phyloP scores from a whole-genome alignment of 805 yeast species.

The Yamadazyma akitaensis region DNA sequence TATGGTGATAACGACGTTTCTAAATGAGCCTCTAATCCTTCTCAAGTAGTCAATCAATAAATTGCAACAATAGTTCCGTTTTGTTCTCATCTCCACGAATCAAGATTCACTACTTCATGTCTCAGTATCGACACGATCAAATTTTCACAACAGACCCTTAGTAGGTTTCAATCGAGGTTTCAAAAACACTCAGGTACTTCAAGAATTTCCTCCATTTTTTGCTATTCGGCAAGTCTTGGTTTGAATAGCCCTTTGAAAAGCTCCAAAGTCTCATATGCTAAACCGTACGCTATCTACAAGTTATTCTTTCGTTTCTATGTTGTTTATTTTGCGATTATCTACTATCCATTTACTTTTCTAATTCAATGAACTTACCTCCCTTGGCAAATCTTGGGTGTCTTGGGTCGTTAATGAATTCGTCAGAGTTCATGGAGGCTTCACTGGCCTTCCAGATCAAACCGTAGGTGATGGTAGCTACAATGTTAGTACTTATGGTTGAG shows the following conservation, averaged over 20 bases:
- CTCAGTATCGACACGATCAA: too few species aligned
- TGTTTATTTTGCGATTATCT: conserved; percentile 2
- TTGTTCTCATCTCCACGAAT: too few species aligned
- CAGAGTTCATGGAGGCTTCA: conserved; percentile 63
- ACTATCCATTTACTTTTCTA: conserved; percentile 16
- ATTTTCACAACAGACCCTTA: too few species aligned
- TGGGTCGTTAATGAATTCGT: conserved; percentile 89
- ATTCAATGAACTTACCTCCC: conserved; percentile 42
- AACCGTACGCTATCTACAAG: neutral
- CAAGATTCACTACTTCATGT: too few species aligned
- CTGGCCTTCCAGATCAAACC: conserved; percentile 69
- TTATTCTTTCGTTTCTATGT: conserved; percentile 1
- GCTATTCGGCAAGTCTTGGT: too few species aligned
- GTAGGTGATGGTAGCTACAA: conserved; percentile 56
- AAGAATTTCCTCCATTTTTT: too few species aligned
- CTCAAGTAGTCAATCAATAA: too few species aligned
- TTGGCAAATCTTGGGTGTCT: conserved; percentile 85
- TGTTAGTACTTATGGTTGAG: conserved; percentile 21
- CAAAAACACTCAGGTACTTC: too few species aligned
- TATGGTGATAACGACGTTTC: too few species aligned
- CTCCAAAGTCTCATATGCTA: neutral
- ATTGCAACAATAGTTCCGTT: too few species aligned
- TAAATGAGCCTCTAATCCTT: too few species aligned
- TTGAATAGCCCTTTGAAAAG: neutral
- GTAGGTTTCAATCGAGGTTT: too few species aligned